A percentile compares a stretch with the other conserved stretches of the same genome.
phyloP scores from a whole-genome alignment of 768 basidiomycete species.

The Rhodocollybia butyracea region DNA sequence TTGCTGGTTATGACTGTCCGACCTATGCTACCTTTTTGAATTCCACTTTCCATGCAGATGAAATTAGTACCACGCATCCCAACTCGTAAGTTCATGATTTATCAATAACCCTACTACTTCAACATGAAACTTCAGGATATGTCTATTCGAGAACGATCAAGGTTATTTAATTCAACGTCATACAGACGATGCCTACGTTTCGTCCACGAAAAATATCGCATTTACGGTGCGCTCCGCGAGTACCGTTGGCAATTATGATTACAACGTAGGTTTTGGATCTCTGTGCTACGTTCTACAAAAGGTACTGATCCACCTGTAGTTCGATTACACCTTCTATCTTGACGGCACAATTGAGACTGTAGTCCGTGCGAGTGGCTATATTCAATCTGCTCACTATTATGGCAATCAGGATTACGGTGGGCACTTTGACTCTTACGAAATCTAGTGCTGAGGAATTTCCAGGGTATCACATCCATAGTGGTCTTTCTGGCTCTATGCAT shows the following conservation, averaged over 20 bases:
- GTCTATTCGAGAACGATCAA: conserved; percentile 51
- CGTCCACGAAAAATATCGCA: conserved; percentile 17
- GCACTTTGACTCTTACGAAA: conserved; percentile 7
- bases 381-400: conserved; percentile 51
- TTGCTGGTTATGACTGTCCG: conserved; percentile 55
- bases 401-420: conserved; percentile 37
- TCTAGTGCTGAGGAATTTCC: not conserved
- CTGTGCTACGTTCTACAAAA: not conserved
- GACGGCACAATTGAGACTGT: conserved; percentile 55
- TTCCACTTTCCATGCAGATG: conserved; percentile 41
- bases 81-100: conserved; percentile 16
- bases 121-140: conserved; percentile 33
- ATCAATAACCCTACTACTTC: not conserved
- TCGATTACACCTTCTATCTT: conserved; percentile 52
- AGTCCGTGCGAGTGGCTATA: conserved; percentile 52
- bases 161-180: conserved; percentile 24
- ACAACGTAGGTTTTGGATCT: conserved; percentile 9
- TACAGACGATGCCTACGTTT: conserved; percentile 14
- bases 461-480: conserved; percentile 18
- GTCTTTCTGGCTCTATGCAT: conserved; percentile 41
- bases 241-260: conserved; percentile 18
- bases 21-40: conserved; percentile 49
- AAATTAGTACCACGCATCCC: conserved; percentile 35
- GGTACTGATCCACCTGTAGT: conserved; percentile 22
- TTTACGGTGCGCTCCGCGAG: conserved; percentile 20